Evolutionary conservation across 805 yeast genomes (phyloP).

Genomic region (Pichia membranifaciens): DNA sequence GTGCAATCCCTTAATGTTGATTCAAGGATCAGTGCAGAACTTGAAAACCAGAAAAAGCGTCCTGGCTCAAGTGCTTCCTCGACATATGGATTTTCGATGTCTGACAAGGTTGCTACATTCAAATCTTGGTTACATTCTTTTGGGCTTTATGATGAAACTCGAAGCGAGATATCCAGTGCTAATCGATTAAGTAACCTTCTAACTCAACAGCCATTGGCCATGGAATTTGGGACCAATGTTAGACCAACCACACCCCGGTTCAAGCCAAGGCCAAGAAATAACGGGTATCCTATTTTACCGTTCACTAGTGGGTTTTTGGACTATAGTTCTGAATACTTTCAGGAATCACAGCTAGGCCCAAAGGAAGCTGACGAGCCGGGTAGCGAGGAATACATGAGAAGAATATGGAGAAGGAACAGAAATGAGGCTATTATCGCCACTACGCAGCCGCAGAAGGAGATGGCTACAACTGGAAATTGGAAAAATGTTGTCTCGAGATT

Average conservation of each 20-base stretch:
- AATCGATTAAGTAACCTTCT: conserved; percentile 21
- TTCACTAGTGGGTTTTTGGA: conserved; percentile 60
- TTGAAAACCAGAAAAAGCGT: conserved; percentile 1
- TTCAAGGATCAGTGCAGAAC: conserved; percentile 7
- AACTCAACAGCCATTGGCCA: conserved; percentile 23
- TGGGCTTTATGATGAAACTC: conserved; percentile 19
- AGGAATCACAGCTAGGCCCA: conserved; percentile 89
- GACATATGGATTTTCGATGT: conserved; percentile 10
- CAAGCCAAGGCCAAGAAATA: conserved; percentile 25
- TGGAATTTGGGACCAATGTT: conserved; percentile 38
- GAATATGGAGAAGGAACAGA: conserved; percentile 85
- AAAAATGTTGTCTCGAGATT: conserved; percentile 50
- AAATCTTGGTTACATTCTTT: conserved; percentile 21
- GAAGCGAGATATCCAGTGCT: conserved; percentile 19
- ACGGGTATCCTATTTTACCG: conserved; percentile 44
- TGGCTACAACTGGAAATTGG: conserved; percentile 87
- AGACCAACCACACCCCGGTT: conserved; percentile 57
- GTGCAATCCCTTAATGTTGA: conserved; percentile 23
- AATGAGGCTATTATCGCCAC: conserved; percentile 82
- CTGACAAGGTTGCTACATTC: conserved; percentile 12
- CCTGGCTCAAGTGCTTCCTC: conserved; percentile 13
- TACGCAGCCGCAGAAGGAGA: conserved; percentile 83
- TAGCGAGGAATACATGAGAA: conserved; percentile 71
- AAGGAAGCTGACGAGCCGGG: conserved; percentile 89
- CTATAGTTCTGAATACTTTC: conserved; percentile 84